phyloP scores from a whole-genome alignment of 2,329 filamentous ascomycete species.

The Achaetomium macrosporum region DNA sequence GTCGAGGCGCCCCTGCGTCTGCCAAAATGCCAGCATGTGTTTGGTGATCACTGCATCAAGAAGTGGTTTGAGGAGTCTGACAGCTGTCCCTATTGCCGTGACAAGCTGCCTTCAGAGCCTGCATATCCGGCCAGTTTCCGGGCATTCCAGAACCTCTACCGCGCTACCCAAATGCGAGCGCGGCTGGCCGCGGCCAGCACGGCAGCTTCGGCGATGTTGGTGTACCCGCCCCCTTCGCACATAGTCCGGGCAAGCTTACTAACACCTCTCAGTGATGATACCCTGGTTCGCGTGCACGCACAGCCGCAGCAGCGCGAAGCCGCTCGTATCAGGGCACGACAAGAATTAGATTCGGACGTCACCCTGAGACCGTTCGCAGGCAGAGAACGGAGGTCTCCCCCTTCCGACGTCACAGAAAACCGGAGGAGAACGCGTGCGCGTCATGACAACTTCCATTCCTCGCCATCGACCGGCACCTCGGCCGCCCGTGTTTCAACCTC shows the following conservation, averaged over 20 bases:
- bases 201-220: neutral
- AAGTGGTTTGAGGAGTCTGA: conserved; percentile 60
- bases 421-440: conserved; percentile 25
- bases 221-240: neutral
- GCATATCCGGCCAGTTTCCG: conserved; percentile 8
- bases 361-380: conserved; percentile 13
- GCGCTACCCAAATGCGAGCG: neutral
- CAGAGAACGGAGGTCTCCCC: conserved; percentile 24
- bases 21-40: conserved; percentile 58
- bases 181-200: neutral
- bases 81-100: conserved; percentile 59
- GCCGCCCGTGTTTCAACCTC: neutral
- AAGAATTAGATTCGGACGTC: neutral
- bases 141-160: conserved; percentile 9
- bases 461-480: conserved; percentile 4
- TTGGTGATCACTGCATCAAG: conserved; percentile 59
- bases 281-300: neutral
- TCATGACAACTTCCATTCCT: conserved; percentile 19
- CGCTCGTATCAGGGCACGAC: conserved; percentile 2
- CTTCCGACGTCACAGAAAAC: conserved; percentile 22
- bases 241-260: neutral
- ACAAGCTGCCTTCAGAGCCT: conserved; percentile 51
- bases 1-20: conserved; percentile 52
- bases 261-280: neutral
- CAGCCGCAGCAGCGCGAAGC: neutral